A percentile compares a stretch with the other conserved stretches of the same genome.
Evolutionary conservation across 208 protist genomes (phyloP).

Genomic region (Crithidia sp.): DNA sequence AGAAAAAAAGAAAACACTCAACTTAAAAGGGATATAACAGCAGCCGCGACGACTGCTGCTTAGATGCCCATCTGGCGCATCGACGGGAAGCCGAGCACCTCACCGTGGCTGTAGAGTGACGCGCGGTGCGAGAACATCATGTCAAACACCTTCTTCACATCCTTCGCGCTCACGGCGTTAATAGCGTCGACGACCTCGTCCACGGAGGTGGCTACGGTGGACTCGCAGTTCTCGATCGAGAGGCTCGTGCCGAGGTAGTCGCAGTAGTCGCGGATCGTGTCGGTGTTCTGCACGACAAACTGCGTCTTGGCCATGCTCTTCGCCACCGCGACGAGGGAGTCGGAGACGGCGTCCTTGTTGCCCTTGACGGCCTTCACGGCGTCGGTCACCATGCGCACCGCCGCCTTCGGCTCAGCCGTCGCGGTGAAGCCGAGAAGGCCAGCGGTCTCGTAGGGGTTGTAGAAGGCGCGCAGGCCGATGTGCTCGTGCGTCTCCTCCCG

Average conservation of each 20-base stretch:
- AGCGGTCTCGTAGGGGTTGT: constrained; percentile 77
- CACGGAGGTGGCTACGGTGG: constrained; percentile 42
- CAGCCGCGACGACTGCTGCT: neutral
- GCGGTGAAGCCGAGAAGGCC: constrained; percentile 86
- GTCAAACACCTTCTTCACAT: constrained; percentile 74
- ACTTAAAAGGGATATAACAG: neutral
- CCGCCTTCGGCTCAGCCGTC: constrained; percentile 46
- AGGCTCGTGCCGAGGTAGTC: constrained; percentile 88
- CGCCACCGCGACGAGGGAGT: constrained; percentile 48
- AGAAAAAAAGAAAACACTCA: constrained; percentile 6
- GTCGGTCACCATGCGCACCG: constrained; percentile 69
- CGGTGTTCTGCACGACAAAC: constrained; percentile 61
- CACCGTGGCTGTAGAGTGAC: constrained; percentile 80
- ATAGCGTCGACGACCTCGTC: constrained; percentile 76
- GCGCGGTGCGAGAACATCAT: constrained; percentile 69
- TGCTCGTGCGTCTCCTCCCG: constrained; percentile 45
- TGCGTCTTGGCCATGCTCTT: constrained; percentile 70
- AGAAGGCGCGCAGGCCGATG: constrained; percentile 76
- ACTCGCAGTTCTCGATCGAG: constrained; percentile 33
- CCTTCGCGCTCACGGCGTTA: constrained; percentile 50
- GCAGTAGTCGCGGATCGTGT: constrained; percentile 82
- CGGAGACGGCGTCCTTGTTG: constrained; percentile 39
- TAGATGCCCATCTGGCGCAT: constrained; percentile 81
- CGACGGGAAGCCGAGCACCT: constrained; percentile 85
- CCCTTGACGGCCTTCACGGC: constrained; percentile 56